Evolutionary conservation across 495 filamentous ascomycete genomes (phyloP), one percentile per base, ranked within the genome.

Genomic region (Trichoderma parareesei): DNA sequence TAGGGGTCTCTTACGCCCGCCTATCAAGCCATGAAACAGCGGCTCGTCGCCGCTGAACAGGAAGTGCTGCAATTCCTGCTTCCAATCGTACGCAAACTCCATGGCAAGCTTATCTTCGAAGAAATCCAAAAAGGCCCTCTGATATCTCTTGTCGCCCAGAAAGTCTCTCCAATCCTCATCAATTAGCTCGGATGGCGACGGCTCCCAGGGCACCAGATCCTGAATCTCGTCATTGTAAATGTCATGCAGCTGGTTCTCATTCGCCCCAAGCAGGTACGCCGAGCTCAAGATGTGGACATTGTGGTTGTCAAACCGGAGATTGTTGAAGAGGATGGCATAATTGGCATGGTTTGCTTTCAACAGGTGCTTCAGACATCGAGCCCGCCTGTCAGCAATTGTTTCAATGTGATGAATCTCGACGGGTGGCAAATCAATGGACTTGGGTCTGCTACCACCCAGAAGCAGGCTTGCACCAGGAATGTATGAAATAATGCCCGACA

Each of bases 311-410:
- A 88, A 96, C 66, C 83, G 77, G 11, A 90, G 80, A 60, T 89
- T 70, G 70, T 94, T 81, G 71, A 89, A 96, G 63, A 97, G 72
- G 62, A 98, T 87, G 37, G 90, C 83, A 75, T 96, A 81, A 69
- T 95, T 96, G 42, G 87, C 86, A 79, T 99, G 95, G 74, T 99
- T 98, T 37, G 93, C 85, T 69, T 87, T 87, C 42, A 99, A 71
- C 14, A 98, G 80, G 73, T 98, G 92, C 73, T 94, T 97, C 63
- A 99, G 81, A 5, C 90, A 90, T 66, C 93, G 77, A 11, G 89
- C 85, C 38, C 88, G 78, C 74, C 92, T 95, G 65, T 93, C 91
- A 9, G 85, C 80, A 20, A 84, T 81, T 7, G 84, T 88, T 73
- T 98, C 94, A 63, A 95, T 83, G 71, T 88, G 85, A 76, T 93